phyloP scores from a whole-genome alignment of 176 grass and related monocot genomes.

The Thinopyrum elongatum region DNA sequence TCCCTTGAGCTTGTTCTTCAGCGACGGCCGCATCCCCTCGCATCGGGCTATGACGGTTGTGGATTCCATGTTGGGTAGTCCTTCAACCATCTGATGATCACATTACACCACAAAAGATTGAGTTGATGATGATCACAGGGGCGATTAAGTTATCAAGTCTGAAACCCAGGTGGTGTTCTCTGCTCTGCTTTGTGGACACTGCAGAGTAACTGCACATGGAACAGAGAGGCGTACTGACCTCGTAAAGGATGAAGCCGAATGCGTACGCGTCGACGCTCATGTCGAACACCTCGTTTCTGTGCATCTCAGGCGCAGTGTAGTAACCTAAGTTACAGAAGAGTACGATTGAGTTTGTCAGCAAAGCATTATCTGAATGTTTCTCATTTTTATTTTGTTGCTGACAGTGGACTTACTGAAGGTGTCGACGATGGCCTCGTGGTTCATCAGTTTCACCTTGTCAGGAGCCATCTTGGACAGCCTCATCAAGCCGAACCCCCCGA shows the following conservation, averaged over 20 bases:
- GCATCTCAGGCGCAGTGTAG: constrained; percentile 80
- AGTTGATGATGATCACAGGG: background rate
- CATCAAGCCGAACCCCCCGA: constrained; percentile 71
- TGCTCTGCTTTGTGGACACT: background rate
- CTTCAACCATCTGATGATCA: constrained; percentile 63
- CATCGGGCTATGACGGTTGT: constrained; percentile 36
- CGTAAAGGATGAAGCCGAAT: constrained; percentile 90
- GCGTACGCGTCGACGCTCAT: constrained; percentile 74
- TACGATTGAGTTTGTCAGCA: background rate
- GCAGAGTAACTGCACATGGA: background rate
- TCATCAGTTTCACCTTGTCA: constrained; percentile 56
- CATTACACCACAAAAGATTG: background rate
- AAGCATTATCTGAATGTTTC: background rate
- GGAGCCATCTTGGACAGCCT: constrained; percentile 50
- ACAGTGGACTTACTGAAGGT: constrained; percentile 65
- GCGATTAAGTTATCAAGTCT: background rate
- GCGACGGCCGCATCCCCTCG: constrained; percentile 61
- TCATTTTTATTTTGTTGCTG: background rate
- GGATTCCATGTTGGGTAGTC: constrained; percentile 2
- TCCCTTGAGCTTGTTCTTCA: constrained; percentile 74
- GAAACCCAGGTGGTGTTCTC: background rate
- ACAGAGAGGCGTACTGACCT: constrained; percentile 40
- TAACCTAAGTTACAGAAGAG: constrained; percentile 37
- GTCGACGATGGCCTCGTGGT: constrained; percentile 47
- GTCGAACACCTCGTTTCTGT: constrained; percentile 74